Conservation (phyloP, 2,329 filamentous ascomycete species). For the Cercospora beticola region DNA sequence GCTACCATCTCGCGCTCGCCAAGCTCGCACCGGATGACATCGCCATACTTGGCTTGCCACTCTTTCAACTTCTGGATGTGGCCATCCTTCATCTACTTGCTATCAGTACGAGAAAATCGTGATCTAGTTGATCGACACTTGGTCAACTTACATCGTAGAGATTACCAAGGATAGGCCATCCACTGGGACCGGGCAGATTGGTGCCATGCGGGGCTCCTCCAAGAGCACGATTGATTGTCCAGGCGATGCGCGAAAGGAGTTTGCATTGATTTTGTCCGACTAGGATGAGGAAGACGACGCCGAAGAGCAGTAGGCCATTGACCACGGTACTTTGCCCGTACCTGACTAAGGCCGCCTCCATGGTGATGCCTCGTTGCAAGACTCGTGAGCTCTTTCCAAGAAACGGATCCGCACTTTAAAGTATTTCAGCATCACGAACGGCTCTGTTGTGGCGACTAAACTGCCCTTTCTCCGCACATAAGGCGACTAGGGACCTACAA, state of each 20-base stretch:
- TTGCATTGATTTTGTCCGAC: not conserved
- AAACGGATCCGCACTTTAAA: not conserved
- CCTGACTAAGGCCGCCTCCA: not conserved
- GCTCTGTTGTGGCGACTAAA: not conserved
- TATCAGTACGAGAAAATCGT: not conserved
- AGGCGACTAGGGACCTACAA: not conserved
- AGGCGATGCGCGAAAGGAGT: not conserved
- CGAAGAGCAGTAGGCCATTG: not conserved
- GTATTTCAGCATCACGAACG: not conserved
- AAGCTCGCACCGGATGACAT: not conserved
- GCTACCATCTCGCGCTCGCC: not conserved
- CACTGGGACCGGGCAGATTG: not conserved
- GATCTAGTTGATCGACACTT: not conserved
- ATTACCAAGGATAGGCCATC: not conserved
- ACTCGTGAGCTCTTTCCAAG: not conserved
- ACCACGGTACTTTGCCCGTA: not conserved
- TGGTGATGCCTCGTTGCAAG: not conserved
- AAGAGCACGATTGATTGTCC: not conserved
- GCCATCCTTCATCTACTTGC: not conserved
- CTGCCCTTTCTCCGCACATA: not conserved
- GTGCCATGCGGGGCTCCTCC: not conserved
- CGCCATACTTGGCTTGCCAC: not conserved
- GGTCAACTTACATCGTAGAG: not conserved
- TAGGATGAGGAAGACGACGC: not conserved
- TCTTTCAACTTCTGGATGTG: conserved; percentile 1